Evolutionary conservation across 352 stramenopile genomes (phyloP), one percentile per base, ranked within the genome.

Genomic region (Pythium plurisporium): DNA sequence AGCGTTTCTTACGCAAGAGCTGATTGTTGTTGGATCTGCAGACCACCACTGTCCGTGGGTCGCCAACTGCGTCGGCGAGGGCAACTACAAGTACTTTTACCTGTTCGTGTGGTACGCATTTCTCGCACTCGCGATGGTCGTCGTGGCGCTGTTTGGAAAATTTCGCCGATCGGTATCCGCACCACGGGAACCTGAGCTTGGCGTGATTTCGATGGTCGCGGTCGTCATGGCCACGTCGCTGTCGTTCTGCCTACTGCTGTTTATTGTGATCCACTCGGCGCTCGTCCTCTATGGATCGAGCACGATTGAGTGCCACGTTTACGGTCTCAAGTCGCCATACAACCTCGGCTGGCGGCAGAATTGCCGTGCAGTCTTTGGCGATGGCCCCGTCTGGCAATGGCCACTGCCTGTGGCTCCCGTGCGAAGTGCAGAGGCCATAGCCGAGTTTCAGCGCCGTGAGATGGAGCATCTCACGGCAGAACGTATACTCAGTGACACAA

Each of bases 11-110:
- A n/a, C n/a, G n/a, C n/a, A n/a, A n/a, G n/a, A n/a, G n/a, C n/a
- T n/a, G n/a, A n/a, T n/a, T n/a, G n/a, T n/a, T 38, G 33, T 27
- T 34, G 4, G 17, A 25, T n/a, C 5, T 29, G 14, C 2, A 94
- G 97, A 99, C 72, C 97, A 99, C 85, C 96, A 99, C 73, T 98
- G 96, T 71, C 96, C 96, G 15, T 99, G 96, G 96, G 90, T 95
- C 41, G 82, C 75, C 11, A 95, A 94, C 62, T 95, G 85, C 50
- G 71, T 95, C 20, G 85, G 85, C 34, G 65, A 86, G 58, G 65
- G 69, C 49, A 95, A 95, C 72, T 93, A 93, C 77, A 91, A 91
- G 61, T 95, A 76, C 55, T 95, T 95, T 53, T 87, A 88, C 48
- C 78, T 91, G 23, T 95, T 95, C 42, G 74, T 95, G 37, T 70